Conservation (phyloP, 768 basidiomycete genomes). For the Tricholoma furcatifolium region DNA sequence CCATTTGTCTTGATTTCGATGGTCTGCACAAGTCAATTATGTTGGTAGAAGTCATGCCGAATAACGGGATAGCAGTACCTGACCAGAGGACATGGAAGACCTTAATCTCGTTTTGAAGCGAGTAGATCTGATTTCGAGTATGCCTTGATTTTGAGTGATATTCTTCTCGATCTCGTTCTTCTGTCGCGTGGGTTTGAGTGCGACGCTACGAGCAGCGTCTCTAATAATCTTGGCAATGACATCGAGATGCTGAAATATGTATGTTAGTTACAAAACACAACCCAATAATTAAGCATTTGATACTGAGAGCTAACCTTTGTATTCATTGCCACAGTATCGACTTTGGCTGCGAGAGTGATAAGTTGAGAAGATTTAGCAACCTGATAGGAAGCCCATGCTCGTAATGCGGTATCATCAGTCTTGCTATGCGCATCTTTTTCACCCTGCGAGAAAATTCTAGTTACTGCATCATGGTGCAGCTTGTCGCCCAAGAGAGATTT, state of each 20-base stretch:
- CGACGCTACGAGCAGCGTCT: constrained; percentile 32
- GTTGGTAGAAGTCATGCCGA: neutral
- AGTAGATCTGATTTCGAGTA: constrained; percentile 31
- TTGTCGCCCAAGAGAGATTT: constrained; percentile 37
- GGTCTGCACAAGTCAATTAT: constrained; percentile 9
- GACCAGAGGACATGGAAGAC: constrained; percentile 23
- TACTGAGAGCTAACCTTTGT: constrained; percentile 23
- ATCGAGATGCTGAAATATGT: constrained; percentile 32
- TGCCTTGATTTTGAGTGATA: constrained; percentile 25
- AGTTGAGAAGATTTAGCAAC: constrained; percentile 24
- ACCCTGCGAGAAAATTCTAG: constrained; percentile 28
- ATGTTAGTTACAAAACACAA: neutral
- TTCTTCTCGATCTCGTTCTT: constrained; percentile 44
- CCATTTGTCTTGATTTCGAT: constrained; percentile 20
- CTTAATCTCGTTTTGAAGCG: constrained; percentile 47
- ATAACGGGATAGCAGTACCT: neutral
- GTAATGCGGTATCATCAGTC: constrained; percentile 28
- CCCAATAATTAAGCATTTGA: neutral
- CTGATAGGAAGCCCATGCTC: constrained; percentile 45
- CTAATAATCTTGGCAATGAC: constrained; percentile 38
- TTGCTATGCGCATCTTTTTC: constrained; percentile 17
- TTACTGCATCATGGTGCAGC: constrained; percentile 26
- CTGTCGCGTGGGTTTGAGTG: constrained; percentile 41
- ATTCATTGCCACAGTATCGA: constrained; percentile 25
- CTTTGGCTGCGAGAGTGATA: constrained; percentile 13